phyloP scores from a whole-genome alignment of 1,284 basidiomycete species.

The Microbotryomycetes sp. region DNA sequence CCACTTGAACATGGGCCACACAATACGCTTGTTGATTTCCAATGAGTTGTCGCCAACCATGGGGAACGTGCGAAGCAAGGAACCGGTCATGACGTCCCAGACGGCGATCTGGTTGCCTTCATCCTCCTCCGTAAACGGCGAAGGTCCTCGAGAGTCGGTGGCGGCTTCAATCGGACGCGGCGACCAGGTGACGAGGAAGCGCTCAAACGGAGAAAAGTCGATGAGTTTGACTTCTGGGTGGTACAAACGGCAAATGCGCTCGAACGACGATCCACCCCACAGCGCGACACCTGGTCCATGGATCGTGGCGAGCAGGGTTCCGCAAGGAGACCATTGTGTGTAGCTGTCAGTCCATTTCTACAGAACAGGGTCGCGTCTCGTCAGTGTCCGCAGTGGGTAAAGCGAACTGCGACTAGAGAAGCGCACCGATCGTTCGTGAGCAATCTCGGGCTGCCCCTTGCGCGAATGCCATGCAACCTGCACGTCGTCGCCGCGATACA shows the following conservation, averaged over 20 bases:
- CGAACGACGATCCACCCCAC: constrained; percentile 89
- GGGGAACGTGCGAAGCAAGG: constrained; percentile 91
- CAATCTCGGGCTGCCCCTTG: constrained; percentile 75
- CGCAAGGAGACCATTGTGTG: constrained; percentile 93
- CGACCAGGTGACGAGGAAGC: constrained; percentile 97
- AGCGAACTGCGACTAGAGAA: no score
- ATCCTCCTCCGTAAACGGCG: constrained; percentile 82
- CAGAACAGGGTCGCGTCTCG: not conserved
- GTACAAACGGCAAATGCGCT: constrained; percentile 78
- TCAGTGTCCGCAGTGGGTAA: no score
- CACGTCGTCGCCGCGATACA: constrained; percentile 86
- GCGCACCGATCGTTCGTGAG: constrained; percentile 61
- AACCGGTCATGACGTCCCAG: constrained; percentile 93
- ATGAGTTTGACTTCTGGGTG: constrained; percentile 93
- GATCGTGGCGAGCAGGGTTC: constrained; percentile 87
- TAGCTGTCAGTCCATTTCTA: constrained; percentile 97
- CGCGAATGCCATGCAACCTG: constrained; percentile 91
- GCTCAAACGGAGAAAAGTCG: constrained; percentile 96
- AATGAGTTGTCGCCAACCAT: constrained; percentile 38
- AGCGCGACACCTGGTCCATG: constrained; percentile 93
- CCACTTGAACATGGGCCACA: constrained; percentile 97
- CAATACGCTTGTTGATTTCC: constrained; percentile 50
- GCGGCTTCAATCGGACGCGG: constrained; percentile 80
- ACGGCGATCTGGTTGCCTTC: constrained; percentile 96
- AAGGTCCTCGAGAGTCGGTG: constrained; percentile 46